Base-by-base conservation (phyloP, 1,284 basidiomycete genomes). In the Laetiporus sulphureus region DNA sequence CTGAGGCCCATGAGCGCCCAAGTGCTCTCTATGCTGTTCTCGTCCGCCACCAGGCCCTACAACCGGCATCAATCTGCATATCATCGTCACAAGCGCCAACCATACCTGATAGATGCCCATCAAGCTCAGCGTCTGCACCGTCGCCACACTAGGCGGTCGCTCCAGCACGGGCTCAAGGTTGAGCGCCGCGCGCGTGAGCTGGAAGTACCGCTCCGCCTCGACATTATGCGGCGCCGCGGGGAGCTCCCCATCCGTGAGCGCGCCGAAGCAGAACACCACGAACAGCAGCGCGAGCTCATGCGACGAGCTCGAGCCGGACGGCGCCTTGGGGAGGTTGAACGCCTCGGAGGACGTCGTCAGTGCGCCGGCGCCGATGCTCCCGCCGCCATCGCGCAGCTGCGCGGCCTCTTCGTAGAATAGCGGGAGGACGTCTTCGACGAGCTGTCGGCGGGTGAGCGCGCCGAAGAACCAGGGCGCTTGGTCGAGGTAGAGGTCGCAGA, bases 401-500 rank as follows among this genome's bases (percentile, higher is more conserved):
- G 41, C 45, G 2, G 60, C 58, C 48, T 81, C 79, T 13, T 59
- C 57, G 49, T 82, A 85, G 75, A 79, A 84, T 27, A 76, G 55
- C 19, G 83, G 82, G 13, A 85, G 62, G 22, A 79, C 61, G 48
- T 85, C 82, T 43, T 80, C 75, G n/a, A 69, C 49, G 16, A 85
- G 60, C 45, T 85, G 82, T 12, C 63, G 64, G 29, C 66, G 63
- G 2, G 77, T 77, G 21, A 84, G 73, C 0, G 81, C 77, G 23
- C 80, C 78, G 47, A 83, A 84, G 56, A 85, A 83, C 83, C 83
- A 86, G 0, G 80, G 79, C 2, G 81, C 79, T 52, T 81, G 77
- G 19, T 80, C 76, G 36, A 85, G 69, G 57, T 86, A 86, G 11
- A 83, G 66, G 19, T 75, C 69, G 49, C 71, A 72, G 20, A 85